Conservation (phyloP, 192 early-diverging fungal genomes). For the Entomortierella lignicola region DNA sequence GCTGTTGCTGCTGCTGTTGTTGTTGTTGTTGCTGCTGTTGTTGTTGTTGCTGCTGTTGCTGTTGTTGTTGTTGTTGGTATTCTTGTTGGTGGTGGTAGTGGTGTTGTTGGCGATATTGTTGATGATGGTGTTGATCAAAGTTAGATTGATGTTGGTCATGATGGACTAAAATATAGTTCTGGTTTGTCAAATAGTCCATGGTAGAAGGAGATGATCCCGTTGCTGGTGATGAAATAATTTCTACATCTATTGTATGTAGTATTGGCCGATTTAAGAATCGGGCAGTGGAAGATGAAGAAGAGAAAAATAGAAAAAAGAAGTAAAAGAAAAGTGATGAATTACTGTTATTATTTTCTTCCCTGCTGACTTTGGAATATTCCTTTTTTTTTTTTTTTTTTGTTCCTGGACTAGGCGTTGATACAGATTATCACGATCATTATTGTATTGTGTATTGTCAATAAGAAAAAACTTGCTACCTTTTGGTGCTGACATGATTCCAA, state of each 20-base stretch:
- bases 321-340: too few species aligned
- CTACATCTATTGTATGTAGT: too few species aligned
- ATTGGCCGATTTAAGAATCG: slow-evolving; percentile 1
- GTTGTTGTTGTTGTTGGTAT: not conserved
- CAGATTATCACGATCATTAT: too few species aligned
- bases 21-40: too few species aligned
- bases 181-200: slow-evolving; percentile 36
- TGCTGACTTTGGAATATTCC: slow-evolving; percentile 1
- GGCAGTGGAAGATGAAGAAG: slow-evolving; percentile 14
- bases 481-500: slow-evolving; percentile 1
- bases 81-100: slow-evolving; percentile 7
- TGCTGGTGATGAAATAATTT: slow-evolving; percentile 14
- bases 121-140: slow-evolving; percentile 12
- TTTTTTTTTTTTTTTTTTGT: too few species aligned
- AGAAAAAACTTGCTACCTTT: slow-evolving; percentile 1
- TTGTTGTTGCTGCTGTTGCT: not conserved
- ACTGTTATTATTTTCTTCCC: slow-evolving; percentile 14
- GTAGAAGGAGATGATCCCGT: slow-evolving; percentile 24
- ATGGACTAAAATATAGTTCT: slow-evolving; percentile 25
- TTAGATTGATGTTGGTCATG: slow-evolving; percentile 3
- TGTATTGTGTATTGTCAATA: too few species aligned
- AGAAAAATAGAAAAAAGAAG: slow-evolving; percentile 15
- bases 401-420: too few species aligned
- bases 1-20: not conserved
- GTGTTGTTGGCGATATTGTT: slow-evolving; percentile 12